These are phyloP conservation scores for Russula sp. DNA, from an alignment of 768 basidiomycete species.

Conservation along the genomic window DNA sequence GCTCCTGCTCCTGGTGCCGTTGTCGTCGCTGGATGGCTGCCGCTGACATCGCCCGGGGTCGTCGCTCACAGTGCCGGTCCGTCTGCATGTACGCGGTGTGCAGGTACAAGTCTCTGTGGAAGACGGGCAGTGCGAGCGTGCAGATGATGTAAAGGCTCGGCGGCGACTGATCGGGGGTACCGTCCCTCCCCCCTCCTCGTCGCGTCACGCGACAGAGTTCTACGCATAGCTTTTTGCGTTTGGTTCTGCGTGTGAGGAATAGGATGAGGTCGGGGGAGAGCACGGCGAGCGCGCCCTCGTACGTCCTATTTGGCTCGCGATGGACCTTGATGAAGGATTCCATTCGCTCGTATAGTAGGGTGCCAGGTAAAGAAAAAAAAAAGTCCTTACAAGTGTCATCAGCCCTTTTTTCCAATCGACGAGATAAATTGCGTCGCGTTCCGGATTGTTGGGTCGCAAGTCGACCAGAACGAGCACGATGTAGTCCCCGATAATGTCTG, in stretches of 20 bases:
- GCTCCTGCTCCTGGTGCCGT: too few relatives aligned
- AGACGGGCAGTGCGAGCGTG: constrained; percentile 10
- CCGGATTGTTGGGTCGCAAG: neutral
- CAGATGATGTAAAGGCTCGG: neutral
- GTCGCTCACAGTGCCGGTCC: neutral
- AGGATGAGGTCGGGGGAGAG: constrained; percentile 9
- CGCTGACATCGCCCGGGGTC: too few relatives aligned
- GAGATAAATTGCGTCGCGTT: constrained; percentile 1
- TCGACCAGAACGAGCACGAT: constrained; percentile 12
- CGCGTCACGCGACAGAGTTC: constrained; percentile 13
- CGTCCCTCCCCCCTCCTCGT: neutral
- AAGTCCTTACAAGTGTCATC: constrained; percentile 3
- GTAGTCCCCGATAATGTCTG: constrained; percentile 1
- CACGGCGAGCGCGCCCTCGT: constrained; percentile 15
- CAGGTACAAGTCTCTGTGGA: neutral
- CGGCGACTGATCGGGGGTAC: neutral
- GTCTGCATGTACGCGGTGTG: constrained; percentile 20
- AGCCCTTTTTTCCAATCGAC: constrained; percentile 7
- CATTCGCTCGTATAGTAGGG: too few relatives aligned
- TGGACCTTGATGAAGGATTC: constrained; percentile 4
- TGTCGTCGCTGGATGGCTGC: neutral
- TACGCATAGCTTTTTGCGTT: neutral
- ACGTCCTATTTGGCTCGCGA: constrained; percentile 12
- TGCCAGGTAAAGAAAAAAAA: neutral
- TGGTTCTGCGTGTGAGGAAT: constrained; percentile 1